Evolutionary conservation across 1,284 basidiomycete genomes (phyloP), one percentile per base, ranked within the genome.

Genomic region (Testicularia cyperi): DNA sequence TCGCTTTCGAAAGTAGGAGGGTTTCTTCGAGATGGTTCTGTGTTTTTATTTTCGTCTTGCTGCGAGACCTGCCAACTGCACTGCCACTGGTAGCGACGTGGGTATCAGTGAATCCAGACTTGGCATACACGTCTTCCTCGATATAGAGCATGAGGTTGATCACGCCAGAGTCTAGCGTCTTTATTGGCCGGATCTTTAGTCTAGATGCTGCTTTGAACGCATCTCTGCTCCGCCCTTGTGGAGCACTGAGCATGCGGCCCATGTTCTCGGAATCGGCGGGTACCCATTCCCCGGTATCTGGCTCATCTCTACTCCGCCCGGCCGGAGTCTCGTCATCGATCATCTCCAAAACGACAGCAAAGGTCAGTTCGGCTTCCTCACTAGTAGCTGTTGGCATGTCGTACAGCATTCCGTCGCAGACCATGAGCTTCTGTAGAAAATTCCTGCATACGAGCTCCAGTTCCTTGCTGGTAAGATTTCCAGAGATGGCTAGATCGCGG

Each of bases 291-390:
- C 58, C 63, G 5, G 55, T 56, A 6, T 19, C 33, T 10, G 64
- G 47, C 15, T 55, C 31, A 25, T 62, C 35, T 4, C 34, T 22
- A 25, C 49, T 54, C 21, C 46, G 43, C 0, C 49, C 49, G 1
- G 20, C 14, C 2, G 54, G 57, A 1, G 29, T 52, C 9, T 40
- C 80, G 28, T 84, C 83, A 51, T 90, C 87, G 55, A 83, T 82
- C 49, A 92, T 82, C 71, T 95, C 90, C 18, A 94, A 78, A 6
- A 92, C 77, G 28, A 94, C 83, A 0, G 86, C 85, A 64, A 94
- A 96, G 0, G 88, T 87, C 19, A 84, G 79, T 51, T 90, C 87
- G 43, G 44, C 31, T 1, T 84, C 86, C 85, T 66, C n/a, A n/a
- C 22, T 22, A 28, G 41, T 41, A 36, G 29, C 19, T 30, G 34